Evolutionary conservation across 768 basidiomycete species (phyloP), one percentile per base, ranked within the genome.

Genomic region (Pluteus cervinus): DNA sequence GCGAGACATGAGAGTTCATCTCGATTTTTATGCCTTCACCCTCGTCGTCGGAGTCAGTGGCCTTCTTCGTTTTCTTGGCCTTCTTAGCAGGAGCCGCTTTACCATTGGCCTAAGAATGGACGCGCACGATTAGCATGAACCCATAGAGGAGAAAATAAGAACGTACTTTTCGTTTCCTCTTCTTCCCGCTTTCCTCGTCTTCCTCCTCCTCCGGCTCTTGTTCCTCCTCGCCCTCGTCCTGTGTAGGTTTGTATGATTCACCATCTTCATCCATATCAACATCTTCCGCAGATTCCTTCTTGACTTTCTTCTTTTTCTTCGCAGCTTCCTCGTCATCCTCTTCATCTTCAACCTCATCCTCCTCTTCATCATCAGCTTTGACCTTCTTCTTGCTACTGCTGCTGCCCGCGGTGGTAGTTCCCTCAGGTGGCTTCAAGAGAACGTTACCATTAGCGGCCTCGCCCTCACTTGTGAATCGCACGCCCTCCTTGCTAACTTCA

Each of bases 401-500:
- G 17, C 66, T 71, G 34, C 68, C 63, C 10, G 20, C 43, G 17
- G 49, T 42, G 23, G 50, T 50, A n/a, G 68, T 62, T 2, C 68
- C 69, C 6, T 83, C 82, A 4, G 75, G 73, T 48, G 85, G 87
- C 54, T 85, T 83, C 31, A 99, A 62, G 14, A 96, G 63, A 2
- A 98, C 81, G 54, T 66, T 84, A 2, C 90, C 93, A 45, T 88
- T 91, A 8, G 94, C 94, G 3, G 90, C 78, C 62, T 99, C 96
- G 29, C 96, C 96, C 23, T 98, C 96, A 34, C 81, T 78, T 12
- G 80, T 75, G 57, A 99, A 99, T 20, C 91, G 73, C 5, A 97
- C 85, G 33, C 96, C 96, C 53, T 98, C 94, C 56, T 98, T 97
- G 43, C 77, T 78, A 26, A 96, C 90, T 49, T 98, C 94, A 56